A percentile compares a stretch with the other conserved stretches of the same genome.
Evolutionary conservation across 2,329 filamentous ascomycete species (phyloP).

Genomic region (Zarea fungicola): DNA sequence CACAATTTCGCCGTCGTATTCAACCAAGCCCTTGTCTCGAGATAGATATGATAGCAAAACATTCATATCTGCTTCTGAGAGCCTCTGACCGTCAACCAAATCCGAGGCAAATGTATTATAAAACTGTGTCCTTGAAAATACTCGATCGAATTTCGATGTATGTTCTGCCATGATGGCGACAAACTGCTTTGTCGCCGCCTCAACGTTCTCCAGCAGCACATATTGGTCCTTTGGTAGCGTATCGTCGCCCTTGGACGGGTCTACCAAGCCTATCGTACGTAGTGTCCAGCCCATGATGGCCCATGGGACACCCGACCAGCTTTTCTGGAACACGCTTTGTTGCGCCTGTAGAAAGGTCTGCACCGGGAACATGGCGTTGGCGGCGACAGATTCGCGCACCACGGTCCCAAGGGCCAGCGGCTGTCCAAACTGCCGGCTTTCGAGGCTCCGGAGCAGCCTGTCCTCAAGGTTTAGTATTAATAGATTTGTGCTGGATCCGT

Average conservation of each 20-base stretch:
- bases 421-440: constrained; percentile 71
- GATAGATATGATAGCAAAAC: constrained; percentile 65
- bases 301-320: constrained; percentile 67
- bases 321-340: constrained; percentile 66
- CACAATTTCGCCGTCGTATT: constrained; percentile 62
- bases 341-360: constrained; percentile 59
- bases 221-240: constrained; percentile 56
- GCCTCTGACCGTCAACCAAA: constrained; percentile 40
- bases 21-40: constrained; percentile 57
- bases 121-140: constrained; percentile 64
- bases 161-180: constrained; percentile 36
- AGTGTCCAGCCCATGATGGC: constrained; percentile 70
- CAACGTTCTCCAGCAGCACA: constrained; percentile 59
- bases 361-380: constrained; percentile 64
- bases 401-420: constrained; percentile 78
- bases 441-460: constrained; percentile 63
- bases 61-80: constrained; percentile 62
- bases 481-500: constrained; percentile 37
- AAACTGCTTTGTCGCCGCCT: constrained; percentile 53
- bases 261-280: constrained; percentile 60
- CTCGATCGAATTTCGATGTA: constrained; percentile 55
- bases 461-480: constrained; percentile 54
- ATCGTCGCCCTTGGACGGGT: constrained; percentile 43
- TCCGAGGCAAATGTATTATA: constrained; percentile 49
- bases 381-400: constrained; percentile 65